Evolutionary conservation across 2,329 filamentous ascomycete species (phyloP).

Genomic region (Arthrobotrys sphaeroides): DNA sequence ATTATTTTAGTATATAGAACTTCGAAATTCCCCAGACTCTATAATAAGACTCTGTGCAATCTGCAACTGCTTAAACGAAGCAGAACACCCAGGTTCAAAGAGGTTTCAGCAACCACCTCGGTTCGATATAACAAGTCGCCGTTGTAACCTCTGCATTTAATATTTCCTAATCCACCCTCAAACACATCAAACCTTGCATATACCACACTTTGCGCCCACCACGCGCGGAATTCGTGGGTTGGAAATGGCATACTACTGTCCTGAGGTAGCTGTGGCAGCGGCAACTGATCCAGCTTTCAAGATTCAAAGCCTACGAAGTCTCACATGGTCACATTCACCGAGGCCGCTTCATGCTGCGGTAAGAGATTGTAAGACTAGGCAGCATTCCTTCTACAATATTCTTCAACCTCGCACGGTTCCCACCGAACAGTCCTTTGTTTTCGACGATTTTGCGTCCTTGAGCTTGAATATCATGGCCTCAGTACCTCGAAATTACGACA

Average conservation of each 20-base stretch:
- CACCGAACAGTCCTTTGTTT: constrained; percentile 43
- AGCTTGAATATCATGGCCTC: constrained; percentile 43
- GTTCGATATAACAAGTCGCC: constrained; percentile 50
- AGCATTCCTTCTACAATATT: constrained; percentile 52
- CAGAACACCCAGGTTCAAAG: constrained; percentile 27
- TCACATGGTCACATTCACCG: constrained; percentile 54
- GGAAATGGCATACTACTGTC: constrained; percentile 54
- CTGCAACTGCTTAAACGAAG: constrained; percentile 37
- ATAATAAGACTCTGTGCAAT: constrained; percentile 24
- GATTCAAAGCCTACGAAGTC: constrained; percentile 53
- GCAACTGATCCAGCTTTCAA: constrained; percentile 53
- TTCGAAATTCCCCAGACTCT: constrained; percentile 15
- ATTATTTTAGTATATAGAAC: constrained; percentile 15
- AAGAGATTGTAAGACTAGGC: constrained; percentile 47
- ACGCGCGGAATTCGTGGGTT: constrained; percentile 32
- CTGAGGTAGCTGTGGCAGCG: constrained; percentile 53
- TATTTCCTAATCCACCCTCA: constrained; percentile 48
- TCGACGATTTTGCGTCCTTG: constrained; percentile 49
- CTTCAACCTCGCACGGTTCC: constrained; percentile 46
- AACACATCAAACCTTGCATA: constrained; percentile 53
- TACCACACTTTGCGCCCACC: constrained; percentile 27
- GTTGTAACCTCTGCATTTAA: constrained; percentile 51
- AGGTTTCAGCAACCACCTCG: constrained; percentile 40
- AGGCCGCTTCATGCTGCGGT: constrained; percentile 47
- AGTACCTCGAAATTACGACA: constrained; percentile 48